phyloP scores from a whole-genome alignment of 768 basidiomycete species.

The Boletus sp. region DNA sequence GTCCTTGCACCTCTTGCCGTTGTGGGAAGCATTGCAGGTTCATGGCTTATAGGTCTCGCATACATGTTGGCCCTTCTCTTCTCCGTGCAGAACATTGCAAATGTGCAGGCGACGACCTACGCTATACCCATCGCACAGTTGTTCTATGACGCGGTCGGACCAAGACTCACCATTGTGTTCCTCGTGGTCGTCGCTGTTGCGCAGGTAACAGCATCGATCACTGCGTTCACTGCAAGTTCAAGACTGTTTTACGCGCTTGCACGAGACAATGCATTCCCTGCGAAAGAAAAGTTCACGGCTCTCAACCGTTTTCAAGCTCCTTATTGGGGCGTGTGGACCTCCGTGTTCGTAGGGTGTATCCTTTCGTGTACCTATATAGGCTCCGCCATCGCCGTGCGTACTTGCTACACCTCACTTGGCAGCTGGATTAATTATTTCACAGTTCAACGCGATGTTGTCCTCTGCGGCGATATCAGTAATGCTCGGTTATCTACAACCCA shows the following conservation, averaged over 20 bases:
- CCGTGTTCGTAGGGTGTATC: constrained; percentile 50
- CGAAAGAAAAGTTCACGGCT: constrained; percentile 45
- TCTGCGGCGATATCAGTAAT: constrained; percentile 58
- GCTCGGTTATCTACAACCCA: constrained; percentile 57
- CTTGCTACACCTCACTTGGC: not conserved
- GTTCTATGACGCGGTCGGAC: constrained; percentile 53
- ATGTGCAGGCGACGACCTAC: constrained; percentile 47
- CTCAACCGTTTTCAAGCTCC: constrained; percentile 55
- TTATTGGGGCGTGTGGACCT: constrained; percentile 54
- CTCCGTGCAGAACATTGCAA: constrained; percentile 51
- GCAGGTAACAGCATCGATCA: constrained; percentile 55
- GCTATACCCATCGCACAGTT: constrained; percentile 63
- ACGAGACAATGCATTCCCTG: constrained; percentile 51
- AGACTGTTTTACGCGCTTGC: constrained; percentile 56
- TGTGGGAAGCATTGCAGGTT: constrained; percentile 54
- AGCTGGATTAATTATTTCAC: not conserved
- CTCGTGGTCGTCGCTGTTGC: constrained; percentile 48
- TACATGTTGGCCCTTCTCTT: constrained; percentile 62
- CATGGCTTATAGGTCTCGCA: constrained; percentile 54
- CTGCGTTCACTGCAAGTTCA: constrained; percentile 59
- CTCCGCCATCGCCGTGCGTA: constrained; percentile 50
- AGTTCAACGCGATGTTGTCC: constrained; percentile 57
- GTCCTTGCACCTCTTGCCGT: constrained; percentile 57
- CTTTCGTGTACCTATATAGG: constrained; percentile 61
- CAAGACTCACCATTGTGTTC: constrained; percentile 47